These are phyloP conservation scores for Tricholoma terreum DNA, from an alignment of 768 basidiomycete genomes.

Conservation along the genomic window DNA sequence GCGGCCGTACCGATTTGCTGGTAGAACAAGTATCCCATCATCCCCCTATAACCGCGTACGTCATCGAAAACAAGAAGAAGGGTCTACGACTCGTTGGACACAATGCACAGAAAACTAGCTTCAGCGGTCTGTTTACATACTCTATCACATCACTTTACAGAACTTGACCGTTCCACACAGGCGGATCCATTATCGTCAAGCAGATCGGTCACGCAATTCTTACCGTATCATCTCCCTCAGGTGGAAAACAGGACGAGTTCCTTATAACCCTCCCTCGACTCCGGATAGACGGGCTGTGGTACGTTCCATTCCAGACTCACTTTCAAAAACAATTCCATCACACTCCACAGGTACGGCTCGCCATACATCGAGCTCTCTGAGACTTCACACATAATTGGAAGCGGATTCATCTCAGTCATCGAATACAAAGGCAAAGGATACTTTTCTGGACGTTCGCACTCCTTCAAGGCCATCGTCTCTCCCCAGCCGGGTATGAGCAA, in stretches of 20 bases:
- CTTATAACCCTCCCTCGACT: conserved; percentile 90
- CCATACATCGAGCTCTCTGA: conserved; percentile 93
- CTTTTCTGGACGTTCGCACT: conserved; percentile 89
- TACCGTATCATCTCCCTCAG: conserved; percentile 58
- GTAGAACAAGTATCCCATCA: conserved; percentile 99
- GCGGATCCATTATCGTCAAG: conserved; percentile 79
- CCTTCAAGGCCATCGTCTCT: conserved; percentile 80
- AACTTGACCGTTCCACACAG: conserved; percentile 28
- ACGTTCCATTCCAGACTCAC: conserved; percentile 18
- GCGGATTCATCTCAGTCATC: conserved; percentile 48
- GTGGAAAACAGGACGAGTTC: conserved; percentile 53
- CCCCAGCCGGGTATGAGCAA: conserved; percentile 40
- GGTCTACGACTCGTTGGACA: conserved; percentile 80
- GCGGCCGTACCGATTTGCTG: conserved; percentile 78
- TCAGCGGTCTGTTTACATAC: conserved; percentile 54
- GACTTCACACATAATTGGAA: conserved; percentile 66
- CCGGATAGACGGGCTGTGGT: conserved; percentile 92
- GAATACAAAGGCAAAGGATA: conserved; percentile 98
- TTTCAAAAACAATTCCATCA: neutral
- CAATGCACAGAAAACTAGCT: conserved; percentile 93
- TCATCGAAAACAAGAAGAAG: conserved; percentile 78
- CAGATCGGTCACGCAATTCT: conserved; percentile 94
- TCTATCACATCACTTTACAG: neutral
- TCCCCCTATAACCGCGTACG: conserved; percentile 83
- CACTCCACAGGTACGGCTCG: conserved; percentile 51